phyloP scores from a whole-genome alignment of 1,284 basidiomycete species.

The Gomphus sp. region DNA sequence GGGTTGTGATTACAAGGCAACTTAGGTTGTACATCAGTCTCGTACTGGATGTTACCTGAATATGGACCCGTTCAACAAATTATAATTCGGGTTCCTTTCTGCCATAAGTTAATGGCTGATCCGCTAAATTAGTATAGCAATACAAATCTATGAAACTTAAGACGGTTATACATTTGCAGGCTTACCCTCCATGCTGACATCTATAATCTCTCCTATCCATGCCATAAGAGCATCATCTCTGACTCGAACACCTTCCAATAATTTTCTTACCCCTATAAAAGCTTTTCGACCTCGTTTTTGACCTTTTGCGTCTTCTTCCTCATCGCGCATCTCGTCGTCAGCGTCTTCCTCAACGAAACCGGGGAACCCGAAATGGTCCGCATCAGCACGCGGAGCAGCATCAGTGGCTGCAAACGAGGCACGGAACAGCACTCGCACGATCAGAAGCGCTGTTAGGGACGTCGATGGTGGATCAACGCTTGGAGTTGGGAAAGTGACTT shows the following conservation, averaged over 20 bases:
- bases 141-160: not conserved
- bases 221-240: conserved; percentile 61
- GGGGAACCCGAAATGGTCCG: conserved; percentile 76
- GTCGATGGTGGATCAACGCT: conserved; percentile 57
- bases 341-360: conserved; percentile 53
- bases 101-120: no score
- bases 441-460: conserved; percentile 65
- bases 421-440: conserved; percentile 67
- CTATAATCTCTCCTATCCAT: conserved; percentile 75
- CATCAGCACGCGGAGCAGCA: conserved; percentile 62
- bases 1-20: no score
- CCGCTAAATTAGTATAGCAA: not conserved
- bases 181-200: conserved; percentile 30
- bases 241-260: conserved; percentile 59
- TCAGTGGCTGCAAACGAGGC: conserved; percentile 62
- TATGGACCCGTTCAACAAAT: no score
- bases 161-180: conserved; percentile 4
- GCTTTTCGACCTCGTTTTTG: conserved; percentile 58
- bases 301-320: conserved; percentile 32
- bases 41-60: no score
- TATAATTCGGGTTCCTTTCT: no score
- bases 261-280: conserved; percentile 48
- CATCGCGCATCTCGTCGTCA: conserved; percentile 38
- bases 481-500: conserved; percentile 47
- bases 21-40: no score